phyloP scores from a whole-genome alignment of 495 filamentous ascomycete genomes.

The Bacidia rubella region DNA sequence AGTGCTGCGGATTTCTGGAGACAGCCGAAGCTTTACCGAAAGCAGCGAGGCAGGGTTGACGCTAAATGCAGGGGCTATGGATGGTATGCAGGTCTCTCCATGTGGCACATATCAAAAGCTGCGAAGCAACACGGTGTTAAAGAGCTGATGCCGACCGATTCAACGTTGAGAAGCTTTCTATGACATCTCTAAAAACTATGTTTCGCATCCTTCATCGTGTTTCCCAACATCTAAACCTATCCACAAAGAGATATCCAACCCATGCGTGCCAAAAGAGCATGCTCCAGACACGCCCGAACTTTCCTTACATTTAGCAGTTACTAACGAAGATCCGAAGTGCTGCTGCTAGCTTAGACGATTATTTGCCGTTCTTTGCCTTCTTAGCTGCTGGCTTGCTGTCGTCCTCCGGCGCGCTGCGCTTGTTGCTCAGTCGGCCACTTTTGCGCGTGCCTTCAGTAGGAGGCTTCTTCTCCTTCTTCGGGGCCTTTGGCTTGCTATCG shows the following conservation, averaged over 20 bases:
- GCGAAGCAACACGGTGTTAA: too few species aligned
- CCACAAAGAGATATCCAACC: too few species aligned
- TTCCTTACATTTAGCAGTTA: neutral
- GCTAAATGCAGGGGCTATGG: too few species aligned
- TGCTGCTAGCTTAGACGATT: neutral
- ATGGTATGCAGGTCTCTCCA: too few species aligned
- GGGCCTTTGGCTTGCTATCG: conserved; percentile 18
- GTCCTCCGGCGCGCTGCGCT: conserved; percentile 17
- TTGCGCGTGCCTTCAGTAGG: conserved; percentile 18
- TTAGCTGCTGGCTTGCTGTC: conserved; percentile 27
- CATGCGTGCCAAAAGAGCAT: neutral
- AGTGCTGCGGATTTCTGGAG: neutral
- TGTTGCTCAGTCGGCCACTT: conserved; percentile 18
- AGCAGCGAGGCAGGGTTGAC: neutral
- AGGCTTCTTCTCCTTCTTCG: conserved; percentile 19
- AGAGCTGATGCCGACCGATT: too few species aligned
- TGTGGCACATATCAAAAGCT: too few species aligned
- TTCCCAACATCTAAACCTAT: too few species aligned
- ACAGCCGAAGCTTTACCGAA: neutral
- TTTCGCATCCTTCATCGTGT: neutral
- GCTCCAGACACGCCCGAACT: neutral
- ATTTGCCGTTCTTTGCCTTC: conserved; percentile 28
- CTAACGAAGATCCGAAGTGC: neutral
- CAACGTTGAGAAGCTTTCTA: too few species aligned
- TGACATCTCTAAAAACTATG: neutral